A percentile compares a stretch with the other conserved stretches of the same genome.
Conservation (phyloP, 306 rosid genomes). For the Glycyrrhiza uralensis region DNA sequence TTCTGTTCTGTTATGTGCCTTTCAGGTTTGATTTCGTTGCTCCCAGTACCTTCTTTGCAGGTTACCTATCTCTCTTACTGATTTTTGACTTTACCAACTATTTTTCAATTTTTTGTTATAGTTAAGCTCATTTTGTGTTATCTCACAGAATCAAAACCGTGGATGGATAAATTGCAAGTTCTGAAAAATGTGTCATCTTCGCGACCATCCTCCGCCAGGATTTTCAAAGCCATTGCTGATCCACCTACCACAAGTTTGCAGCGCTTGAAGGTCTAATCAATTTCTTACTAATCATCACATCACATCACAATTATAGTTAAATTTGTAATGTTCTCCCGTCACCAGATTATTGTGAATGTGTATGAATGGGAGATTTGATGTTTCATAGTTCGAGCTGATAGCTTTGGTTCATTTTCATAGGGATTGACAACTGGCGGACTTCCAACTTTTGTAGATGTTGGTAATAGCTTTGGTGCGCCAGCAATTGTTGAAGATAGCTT, state of each 20-base stretch:
- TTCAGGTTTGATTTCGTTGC: constrained; percentile 89
- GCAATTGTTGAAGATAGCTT: constrained; percentile 86
- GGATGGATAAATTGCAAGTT: constrained; percentile 78
- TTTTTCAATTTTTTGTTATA: background rate
- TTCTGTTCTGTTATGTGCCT: background rate
- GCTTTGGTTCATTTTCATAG: constrained; percentile 30
- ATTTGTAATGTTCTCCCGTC: background rate
- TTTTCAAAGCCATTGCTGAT: constrained; percentile 96
- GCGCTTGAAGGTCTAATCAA: constrained; percentile 73
- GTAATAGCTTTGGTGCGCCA: constrained; percentile 96
- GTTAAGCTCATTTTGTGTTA: background rate
- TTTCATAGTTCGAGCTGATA: background rate
- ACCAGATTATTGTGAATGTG: background rate
- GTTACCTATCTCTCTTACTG: constrained; percentile 27
- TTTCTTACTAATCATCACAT: background rate
- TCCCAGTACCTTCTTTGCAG: constrained; percentile 80
- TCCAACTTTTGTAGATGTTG: constrained; percentile 96
- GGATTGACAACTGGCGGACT: constrained; percentile 95
- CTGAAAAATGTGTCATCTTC: constrained; percentile 54
- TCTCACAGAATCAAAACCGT: constrained; percentile 66
- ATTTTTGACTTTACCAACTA: background rate
- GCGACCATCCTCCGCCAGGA: constrained; percentile 59
- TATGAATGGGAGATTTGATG: background rate
- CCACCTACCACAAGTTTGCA: constrained; percentile 97
- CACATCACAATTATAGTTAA: background rate